A percentile compares a stretch with the other conserved stretches of the same genome.
phyloP scores from a whole-genome alignment of 202 grass and related monocot genomes.

The Digitaria exilis region DNA sequence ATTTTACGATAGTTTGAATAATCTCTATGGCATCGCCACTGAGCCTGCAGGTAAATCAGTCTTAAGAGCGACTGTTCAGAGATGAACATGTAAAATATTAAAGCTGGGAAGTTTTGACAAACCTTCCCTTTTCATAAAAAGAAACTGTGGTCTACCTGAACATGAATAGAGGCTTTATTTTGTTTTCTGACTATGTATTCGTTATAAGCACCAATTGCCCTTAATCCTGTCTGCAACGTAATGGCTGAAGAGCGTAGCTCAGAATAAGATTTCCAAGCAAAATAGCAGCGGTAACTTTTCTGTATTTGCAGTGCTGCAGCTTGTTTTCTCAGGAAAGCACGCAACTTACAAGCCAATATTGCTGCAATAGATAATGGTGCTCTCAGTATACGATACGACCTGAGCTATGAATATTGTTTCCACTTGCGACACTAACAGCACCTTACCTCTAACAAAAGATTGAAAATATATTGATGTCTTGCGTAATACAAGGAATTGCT shows the following conservation, averaged over 20 bases:
- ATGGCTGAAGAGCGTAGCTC: conserved; percentile 57
- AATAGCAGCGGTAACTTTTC: conserved; percentile 53
- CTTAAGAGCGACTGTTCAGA: conserved; percentile 25
- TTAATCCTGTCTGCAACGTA: conserved; percentile 70
- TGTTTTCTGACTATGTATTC: conserved; percentile 64
- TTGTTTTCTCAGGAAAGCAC: conserved; percentile 60
- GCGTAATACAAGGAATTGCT: conserved; percentile 54
- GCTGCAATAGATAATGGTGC: conserved; percentile 55
- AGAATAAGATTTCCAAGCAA: conserved; percentile 60
- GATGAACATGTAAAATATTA: not conserved
- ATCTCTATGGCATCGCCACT: conserved; percentile 65
- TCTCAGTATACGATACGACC: conserved; percentile 5
- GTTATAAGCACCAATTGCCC: conserved; percentile 61
- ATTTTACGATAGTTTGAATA: conserved; percentile 52
- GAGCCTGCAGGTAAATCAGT: conserved; percentile 56
- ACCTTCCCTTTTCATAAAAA: not conserved
- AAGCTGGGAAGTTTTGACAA: conserved; percentile 1
- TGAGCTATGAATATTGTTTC: conserved; percentile 11
- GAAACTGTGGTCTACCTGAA: conserved; percentile 55
- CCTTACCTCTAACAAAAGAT: conserved; percentile 78
- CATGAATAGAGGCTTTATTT: conserved; percentile 63
- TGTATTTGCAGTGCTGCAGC: conserved; percentile 70
- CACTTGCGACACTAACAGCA: not conserved
- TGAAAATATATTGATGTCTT: conserved; percentile 60
- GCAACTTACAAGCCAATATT: conserved; percentile 59